phyloP scores from a whole-genome alignment of 768 basidiomycete species.

The Coprinellus micaceus region DNA sequence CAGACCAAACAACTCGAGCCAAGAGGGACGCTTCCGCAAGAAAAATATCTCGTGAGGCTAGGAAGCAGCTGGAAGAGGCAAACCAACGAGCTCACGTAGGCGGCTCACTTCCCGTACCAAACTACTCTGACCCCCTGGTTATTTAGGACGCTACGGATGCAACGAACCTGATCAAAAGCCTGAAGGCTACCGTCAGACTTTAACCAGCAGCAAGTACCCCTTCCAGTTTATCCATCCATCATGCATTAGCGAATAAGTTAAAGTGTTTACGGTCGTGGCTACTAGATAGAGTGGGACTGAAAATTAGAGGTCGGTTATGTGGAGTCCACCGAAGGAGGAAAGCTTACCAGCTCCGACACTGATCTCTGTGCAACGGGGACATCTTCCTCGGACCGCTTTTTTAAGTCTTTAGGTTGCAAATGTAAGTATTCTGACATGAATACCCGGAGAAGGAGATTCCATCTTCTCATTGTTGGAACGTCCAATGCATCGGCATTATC shows the following conservation, averaged over 20 bases:
- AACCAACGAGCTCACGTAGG: constrained; percentile 34
- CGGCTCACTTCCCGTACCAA: background rate
- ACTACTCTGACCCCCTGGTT: background rate
- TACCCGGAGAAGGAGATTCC: constrained; percentile 85
- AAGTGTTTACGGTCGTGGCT: background rate
- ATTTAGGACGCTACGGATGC: constrained; percentile 33
- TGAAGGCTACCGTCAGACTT: constrained; percentile 26
- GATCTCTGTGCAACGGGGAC: background rate
- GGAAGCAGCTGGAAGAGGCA: constrained; percentile 31
- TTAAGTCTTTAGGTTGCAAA: constrained; percentile 44
- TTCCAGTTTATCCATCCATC: too few species aligned
- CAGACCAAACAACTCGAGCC: constrained; percentile 27
- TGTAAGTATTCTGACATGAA: constrained; percentile 90
- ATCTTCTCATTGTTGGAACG: constrained; percentile 78
- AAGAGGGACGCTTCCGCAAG: constrained; percentile 24
- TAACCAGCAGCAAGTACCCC: background rate
- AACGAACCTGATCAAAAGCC: constrained; percentile 31
- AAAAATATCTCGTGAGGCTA: constrained; percentile 30
- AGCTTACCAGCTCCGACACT: constrained; percentile 11
- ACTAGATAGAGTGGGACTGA: background rate
- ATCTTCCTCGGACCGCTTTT: background rate
- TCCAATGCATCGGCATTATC: constrained; percentile 89
- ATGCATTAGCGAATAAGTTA: background rate
- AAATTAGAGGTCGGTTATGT: background rate
- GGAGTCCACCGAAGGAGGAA: background rate